Evolutionary conservation across 2,329 filamentous ascomycete genomes (phyloP), one percentile per base, ranked within the genome.

Genomic region (Sarocladiaceae sp.): DNA sequence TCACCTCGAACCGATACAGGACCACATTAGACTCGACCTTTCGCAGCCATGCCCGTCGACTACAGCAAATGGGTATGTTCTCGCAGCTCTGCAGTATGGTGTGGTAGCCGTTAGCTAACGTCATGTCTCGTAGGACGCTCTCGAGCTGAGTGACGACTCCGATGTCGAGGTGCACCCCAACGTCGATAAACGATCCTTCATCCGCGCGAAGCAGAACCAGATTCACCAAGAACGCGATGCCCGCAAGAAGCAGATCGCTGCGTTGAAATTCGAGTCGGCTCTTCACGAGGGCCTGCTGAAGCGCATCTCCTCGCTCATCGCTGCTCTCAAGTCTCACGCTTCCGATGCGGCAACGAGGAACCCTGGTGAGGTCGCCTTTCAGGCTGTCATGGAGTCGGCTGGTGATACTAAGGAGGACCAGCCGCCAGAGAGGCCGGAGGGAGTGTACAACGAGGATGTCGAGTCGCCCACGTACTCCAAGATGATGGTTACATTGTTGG

Each of bases 101-200:
- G n/a, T n/a, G n/a, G n/a, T n/a, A n/a, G n/a, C n/a, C n/a, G n/a
- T n/a, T n/a, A n/a, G n/a, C n/a, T n/a, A n/a, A n/a, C n/a, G 37
- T 50, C 15, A 51, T 53, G 17, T 22, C n/a, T 42, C 51, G 25
- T 55, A 89, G 86, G 88, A 97, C 68, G 86, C 88, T 54, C 82
- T 99, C 65, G 94, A 99, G 83, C 85, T 99, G 66, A 96, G 90
- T 64, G 94, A 99, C 71, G 94, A 99, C 72, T 97, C 91, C 50
- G 94, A 99, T 65, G 86, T 99, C 62, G 94, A 99, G 74, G 94
- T 97, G 50, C 94, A 99, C 71, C 94, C 94, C 55, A 99, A 99
- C 67, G 94, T 99, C 67, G 94, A 99, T 75, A 99, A 99, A 71
- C 84, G 87, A 50, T 97, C 93, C 55, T 99, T 99, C 71, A 99